Base-by-base conservation (phyloP, 176 grass and related monocot species). In the Otatea glauca region DNA sequence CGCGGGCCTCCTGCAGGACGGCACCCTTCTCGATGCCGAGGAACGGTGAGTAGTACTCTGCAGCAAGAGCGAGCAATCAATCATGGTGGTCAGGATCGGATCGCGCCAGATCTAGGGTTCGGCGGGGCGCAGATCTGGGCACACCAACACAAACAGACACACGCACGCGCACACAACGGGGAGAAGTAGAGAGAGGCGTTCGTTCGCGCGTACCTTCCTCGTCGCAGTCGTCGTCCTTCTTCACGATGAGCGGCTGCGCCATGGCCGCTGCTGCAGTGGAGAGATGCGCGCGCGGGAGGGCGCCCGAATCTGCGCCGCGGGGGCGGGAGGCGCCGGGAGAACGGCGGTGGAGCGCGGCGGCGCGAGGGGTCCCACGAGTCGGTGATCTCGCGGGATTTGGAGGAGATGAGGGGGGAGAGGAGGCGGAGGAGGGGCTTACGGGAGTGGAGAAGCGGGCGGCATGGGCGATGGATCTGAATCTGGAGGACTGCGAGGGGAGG, bases 11-110 rank as follows among this genome's bases (percentile, higher is more conserved):
- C 91, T 99, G 97, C 55, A 96, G 90, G 24, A 99, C 93, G 18
- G 97, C 93, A 29, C 97, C 97, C 86, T 99, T 99, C 88, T 99
- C 97, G 74, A 99, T 96, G 62, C 97, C 97, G 65, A 94, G 91
- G 78, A 99, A 99, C 7, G 97, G 93, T 61, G 93, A 95, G 85
- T 96, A 99, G 71, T 92, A 94, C 83, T 90, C 97, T 94, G 88
- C 79, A 89, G 23, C 32, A 81, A 51, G 49, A 23, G 60, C 34
- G 60, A 56, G 83, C 1, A 9, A 59, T 16, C 89, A 41, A 80
- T 53, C 27, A 70, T 67, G 14, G 67, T 15, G 76, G 83, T 75
- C 82, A 23, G 9, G 3, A 5, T 1, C 51, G 56, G 66, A 79
- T 48, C 80, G 50, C 60, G 56, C 49, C 60, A 79, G 83, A 88